Conservation (phyloP, 805 yeast species). For the Candida schatavii region DNA sequence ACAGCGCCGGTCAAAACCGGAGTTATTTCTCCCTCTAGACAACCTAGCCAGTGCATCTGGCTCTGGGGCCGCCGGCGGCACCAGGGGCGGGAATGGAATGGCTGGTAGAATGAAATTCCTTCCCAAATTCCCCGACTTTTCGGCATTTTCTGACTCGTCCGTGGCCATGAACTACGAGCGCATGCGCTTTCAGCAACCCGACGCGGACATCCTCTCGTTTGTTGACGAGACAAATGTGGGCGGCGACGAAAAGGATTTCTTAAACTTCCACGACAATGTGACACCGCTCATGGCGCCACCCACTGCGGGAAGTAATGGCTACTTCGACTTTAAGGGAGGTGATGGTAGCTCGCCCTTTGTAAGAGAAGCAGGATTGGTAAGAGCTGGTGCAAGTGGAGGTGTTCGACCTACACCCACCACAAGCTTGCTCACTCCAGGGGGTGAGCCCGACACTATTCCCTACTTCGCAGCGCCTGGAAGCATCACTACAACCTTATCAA, state of each 20-base stretch:
- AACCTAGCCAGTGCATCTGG: slow-evolving; percentile 9
- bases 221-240: slow-evolving; percentile 3
- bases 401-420: slow-evolving; percentile 10
- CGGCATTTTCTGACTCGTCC: slow-evolving; percentile 19
- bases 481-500: neutral
- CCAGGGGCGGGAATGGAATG: neutral
- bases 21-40: slow-evolving; percentile 25
- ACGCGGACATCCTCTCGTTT: slow-evolving; percentile 5
- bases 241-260: slow-evolving; percentile 6
- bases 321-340: slow-evolving; percentile 10
- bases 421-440: neutral
- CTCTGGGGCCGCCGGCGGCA: neutral
- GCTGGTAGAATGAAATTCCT: slow-evolving; percentile 6
- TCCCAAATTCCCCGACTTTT: slow-evolving; percentile 10
- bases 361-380: slow-evolving; percentile 7
- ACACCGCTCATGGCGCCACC: slow-evolving; percentile 37
- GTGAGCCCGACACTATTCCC: neutral
- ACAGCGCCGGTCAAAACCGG: too few species aligned
- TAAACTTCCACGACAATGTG: slow-evolving; percentile 12
- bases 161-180: slow-evolving; percentile 12
- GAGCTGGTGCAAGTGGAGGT: slow-evolving; percentile 4
- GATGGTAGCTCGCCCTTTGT: slow-evolving; percentile 10
- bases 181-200: slow-evolving; percentile 14
- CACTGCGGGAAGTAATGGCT: slow-evolving; percentile 14
- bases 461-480: neutral